Evolutionary conservation across 768 basidiomycete genomes (phyloP), one percentile per base, ranked within the genome.

Genomic region (Lentinula aciculospora): DNA sequence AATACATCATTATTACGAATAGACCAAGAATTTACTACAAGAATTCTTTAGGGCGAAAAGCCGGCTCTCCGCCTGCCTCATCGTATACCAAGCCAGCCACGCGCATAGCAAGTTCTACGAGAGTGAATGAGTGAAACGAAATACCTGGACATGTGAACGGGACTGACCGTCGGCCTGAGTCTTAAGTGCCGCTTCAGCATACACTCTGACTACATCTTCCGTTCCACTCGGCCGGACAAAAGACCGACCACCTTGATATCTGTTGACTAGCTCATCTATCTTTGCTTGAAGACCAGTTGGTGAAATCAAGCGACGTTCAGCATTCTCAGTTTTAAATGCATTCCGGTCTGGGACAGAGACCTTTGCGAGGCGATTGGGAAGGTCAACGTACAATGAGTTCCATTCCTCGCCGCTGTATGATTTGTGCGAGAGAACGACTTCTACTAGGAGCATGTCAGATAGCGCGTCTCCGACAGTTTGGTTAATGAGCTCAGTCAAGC

Each of bases 221-320:
- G 97, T 99, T 8, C 97, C 97, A 70, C 94, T 96, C 2, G 97
- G 97, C 58, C 97, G 73, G 17, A 98, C 97, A 66, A 99, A 99
- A 27, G 92, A 84, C 40, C 97, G 83, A 1, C 97, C 97, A 17
- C 84, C 85, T 46, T 88, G 85, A 65, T 88, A 90, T 66, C 84
- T 84, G 57, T 78, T 76, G 29, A 92, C 86, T 36, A 93, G 78
- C 27, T 86, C 88, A 60, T 98, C 89, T 50, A 99, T 86, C 69
- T 82, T 86, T 10, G 69, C 76, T 69, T 98, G 97, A 58, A 98
- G 68, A 9, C 90, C 89, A 17, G 72, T 71, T 2, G 97, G 97
- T 64, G 74, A 88, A 34, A 88, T 83, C 61, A 99, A 78, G 53
- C 85, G 85, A 60, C 97, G 84, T 70, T 99, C 97, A 1, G 97